phyloP scores from a whole-genome alignment of 495 filamentous ascomycete species.

The Lophium mytilinum region DNA sequence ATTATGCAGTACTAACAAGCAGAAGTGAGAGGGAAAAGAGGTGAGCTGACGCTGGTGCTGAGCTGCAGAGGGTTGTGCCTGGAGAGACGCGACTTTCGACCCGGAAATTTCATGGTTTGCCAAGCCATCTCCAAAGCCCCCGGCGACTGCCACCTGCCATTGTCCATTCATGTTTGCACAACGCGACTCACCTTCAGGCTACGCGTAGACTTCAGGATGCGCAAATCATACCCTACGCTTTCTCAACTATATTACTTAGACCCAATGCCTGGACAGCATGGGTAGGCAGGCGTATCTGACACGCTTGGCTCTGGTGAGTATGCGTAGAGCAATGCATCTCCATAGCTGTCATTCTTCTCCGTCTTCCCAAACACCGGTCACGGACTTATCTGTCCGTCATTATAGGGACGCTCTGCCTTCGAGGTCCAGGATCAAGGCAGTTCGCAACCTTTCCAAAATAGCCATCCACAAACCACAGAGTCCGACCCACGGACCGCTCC shows the following conservation, averaged over 20 bases:
- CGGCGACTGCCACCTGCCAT: neutral
- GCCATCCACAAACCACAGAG: conserved; percentile 3
- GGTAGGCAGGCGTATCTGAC: conserved; percentile 26
- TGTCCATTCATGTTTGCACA: neutral
- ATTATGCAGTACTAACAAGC: conserved; percentile 3
- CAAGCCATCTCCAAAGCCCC: neutral
- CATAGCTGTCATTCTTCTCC: neutral
- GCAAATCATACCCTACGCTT: neutral
- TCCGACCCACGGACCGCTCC: neutral
- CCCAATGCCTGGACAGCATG: conserved; percentile 6
- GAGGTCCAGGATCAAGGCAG: conserved; percentile 8
- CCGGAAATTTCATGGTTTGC: conserved; percentile 11
- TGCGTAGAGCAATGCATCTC: neutral
- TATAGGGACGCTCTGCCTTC: conserved; percentile 17
- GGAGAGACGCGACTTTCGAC: conserved; percentile 18
- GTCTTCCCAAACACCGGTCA: neutral
- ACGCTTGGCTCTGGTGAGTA: conserved; percentile 22
- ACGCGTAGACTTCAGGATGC: neutral
- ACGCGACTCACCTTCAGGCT: neutral
- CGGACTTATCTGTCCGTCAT: neutral
- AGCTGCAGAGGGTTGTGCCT: conserved; percentile 14
- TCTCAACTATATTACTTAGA: neutral
- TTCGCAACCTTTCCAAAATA: conserved; percentile 11
- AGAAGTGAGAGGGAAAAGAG: neutral
- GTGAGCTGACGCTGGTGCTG: neutral